Conservation (phyloP, 1,139 yeast genomes). For the Arxiozyma slooffiae region DNA sequence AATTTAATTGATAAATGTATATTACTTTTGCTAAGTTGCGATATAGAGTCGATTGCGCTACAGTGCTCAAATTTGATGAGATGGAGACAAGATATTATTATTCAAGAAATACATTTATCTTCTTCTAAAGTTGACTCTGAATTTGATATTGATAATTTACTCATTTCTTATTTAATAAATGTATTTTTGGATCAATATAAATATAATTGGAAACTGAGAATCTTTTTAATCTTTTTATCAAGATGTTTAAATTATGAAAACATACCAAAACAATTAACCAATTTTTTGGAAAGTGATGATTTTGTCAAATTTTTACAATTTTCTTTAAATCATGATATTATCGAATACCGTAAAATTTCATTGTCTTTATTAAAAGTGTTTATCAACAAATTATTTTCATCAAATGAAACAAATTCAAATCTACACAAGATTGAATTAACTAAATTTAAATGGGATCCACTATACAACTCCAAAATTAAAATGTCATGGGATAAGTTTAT, state of each 20-base stretch:
- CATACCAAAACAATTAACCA: conserved; percentile 29
- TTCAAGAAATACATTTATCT: not conserved
- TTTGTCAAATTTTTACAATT: conserved; percentile 56
- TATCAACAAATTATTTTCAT: conserved; percentile 32
- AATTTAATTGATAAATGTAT: conserved; percentile 11
- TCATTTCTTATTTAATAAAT: conserved; percentile 43
- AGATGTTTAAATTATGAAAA: conserved; percentile 35
- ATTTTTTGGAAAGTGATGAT: conserved; percentile 30
- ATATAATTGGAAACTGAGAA: conserved; percentile 32
- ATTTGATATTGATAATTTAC: conserved; percentile 14
- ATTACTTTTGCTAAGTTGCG: conserved; percentile 14
- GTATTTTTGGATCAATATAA: conserved; percentile 19
- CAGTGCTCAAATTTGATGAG: conserved; percentile 19
- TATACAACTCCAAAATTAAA: conserved; percentile 30
- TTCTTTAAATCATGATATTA: conserved; percentile 48
- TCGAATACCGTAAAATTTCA: conserved; percentile 66
- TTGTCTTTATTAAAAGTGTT: conserved; percentile 59
- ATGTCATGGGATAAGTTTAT: conserved; percentile 63
- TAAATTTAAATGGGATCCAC: conserved; percentile 41
- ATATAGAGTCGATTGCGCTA: conserved; percentile 13
- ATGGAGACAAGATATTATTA: conserved; percentile 18
- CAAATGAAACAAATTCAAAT: conserved; percentile 8
- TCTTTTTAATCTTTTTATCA: conserved; percentile 47
- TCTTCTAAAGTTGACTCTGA: not conserved
- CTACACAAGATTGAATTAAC: conserved; percentile 33